Evolutionary conservation across 148 eudicot genomes (phyloP), one percentile per base, ranked within the genome.

Genomic region (Amaranthus palmeri): DNA sequence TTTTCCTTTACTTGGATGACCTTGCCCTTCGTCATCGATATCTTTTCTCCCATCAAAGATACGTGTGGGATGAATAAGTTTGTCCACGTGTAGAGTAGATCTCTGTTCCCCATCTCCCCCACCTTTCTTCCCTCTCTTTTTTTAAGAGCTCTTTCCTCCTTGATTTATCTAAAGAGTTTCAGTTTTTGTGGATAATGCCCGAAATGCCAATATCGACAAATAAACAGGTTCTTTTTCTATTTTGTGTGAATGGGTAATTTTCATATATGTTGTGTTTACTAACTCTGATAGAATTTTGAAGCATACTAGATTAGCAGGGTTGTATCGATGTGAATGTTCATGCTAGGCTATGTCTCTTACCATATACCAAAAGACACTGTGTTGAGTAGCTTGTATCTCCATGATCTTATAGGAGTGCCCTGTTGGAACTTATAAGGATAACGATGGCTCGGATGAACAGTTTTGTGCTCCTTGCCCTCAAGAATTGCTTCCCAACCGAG

Each of bases 381-480:
- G 25, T 25, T 71, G 51, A 41, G 3, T 48, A 17, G 75, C 36
- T 66, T 59, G 11, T 65, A 65, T 62, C 55, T 62, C 4, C 47
- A 10, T 68, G 70, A 25, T 70, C 44, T 7, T 61, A 6, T 82
- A 91, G 97, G 97, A 91, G 84, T 91, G 97, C 82, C 90, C 97
- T 53, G 76, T 88, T 65, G 93, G 93, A 72, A 91, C 97, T 56
- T 91, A 79, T 66, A 91, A 91, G 77, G 88, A 91, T 68, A 76
- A 75, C 64, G 97, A 84, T 75, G 97, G 97, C 74, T 88, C 90
- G 64, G 82, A 88, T 74, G 77, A 73, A 64, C 78, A 61, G 69
- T 82, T 88, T 43, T 91, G 97, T 81, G 76, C 59, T 48, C 86
- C 91, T 59, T 91, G 97, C 77, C 76, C 93, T 63, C 70, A 80